Conservation (phyloP, 768 basidiomycete species). For the Russula abietina region DNA sequence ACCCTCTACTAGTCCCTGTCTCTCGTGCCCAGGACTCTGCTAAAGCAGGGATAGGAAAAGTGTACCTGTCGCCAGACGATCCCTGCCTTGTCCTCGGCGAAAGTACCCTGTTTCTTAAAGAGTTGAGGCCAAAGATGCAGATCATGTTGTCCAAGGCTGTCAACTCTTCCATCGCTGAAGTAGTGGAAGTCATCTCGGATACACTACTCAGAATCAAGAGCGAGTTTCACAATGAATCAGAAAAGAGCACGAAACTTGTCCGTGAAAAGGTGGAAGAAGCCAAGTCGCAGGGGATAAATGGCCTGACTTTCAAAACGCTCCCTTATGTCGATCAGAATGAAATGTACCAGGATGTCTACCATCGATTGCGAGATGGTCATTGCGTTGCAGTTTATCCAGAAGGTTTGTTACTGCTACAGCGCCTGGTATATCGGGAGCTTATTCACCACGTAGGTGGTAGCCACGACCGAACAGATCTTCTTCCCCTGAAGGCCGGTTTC, state of each 20-base stretch:
- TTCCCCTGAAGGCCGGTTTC: slow-evolving; percentile 96
- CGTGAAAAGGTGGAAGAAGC: slow-evolving; percentile 63
- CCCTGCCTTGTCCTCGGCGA: slow-evolving; percentile 76
- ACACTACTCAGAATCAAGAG: slow-evolving; percentile 77
- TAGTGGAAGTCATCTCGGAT: slow-evolving; percentile 85
- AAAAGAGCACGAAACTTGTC: slow-evolving; percentile 59
- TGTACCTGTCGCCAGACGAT: slow-evolving; percentile 68
- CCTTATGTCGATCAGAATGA: slow-evolving; percentile 90
- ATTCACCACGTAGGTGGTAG: slow-evolving; percentile 69
- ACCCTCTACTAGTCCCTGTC: slow-evolving; percentile 66
- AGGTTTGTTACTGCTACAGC: slow-evolving; percentile 45
- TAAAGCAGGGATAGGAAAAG: slow-evolving; percentile 63
- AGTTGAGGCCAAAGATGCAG: slow-evolving; percentile 75
- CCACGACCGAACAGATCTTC: slow-evolving; percentile 92
- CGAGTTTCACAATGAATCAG: slow-evolving; percentile 78
- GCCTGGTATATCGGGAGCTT: slow-evolving; percentile 13
- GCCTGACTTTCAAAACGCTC: slow-evolving; percentile 74
- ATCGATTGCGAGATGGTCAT: slow-evolving; percentile 76
- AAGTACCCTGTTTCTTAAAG: slow-evolving; percentile 67
- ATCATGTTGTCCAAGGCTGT: slow-evolving; percentile 80
- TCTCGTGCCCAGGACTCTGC: slow-evolving; percentile 85
- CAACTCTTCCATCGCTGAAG: slow-evolving; percentile 71
- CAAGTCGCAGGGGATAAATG: slow-evolving; percentile 49
- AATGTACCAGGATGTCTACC: slow-evolving; percentile 92
- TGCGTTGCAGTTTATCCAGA: slow-evolving; percentile 98